phyloP scores from a whole-genome alignment of 1,284 basidiomycete species.

The Puccinia hordei region DNA sequence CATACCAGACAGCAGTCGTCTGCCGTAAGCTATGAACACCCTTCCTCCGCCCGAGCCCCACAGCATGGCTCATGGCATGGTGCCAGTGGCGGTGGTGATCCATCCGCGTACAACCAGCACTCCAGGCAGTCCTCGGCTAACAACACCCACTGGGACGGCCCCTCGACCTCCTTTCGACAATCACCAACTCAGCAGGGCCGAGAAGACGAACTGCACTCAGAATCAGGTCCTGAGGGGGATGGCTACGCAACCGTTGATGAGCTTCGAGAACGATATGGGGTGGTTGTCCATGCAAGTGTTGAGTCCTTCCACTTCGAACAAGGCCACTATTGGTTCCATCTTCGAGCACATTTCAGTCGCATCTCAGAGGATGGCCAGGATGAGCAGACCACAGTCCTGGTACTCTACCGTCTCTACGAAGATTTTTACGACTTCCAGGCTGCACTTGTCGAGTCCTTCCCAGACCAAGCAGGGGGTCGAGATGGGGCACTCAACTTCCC shows the following conservation, averaged over 20 bases:
- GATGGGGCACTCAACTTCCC: conserved; percentile 68
- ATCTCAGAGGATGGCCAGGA: conserved; percentile 59
- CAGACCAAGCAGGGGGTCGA: conserved; percentile 74
- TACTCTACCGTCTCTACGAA: conserved; percentile 92
- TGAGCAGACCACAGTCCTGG: conserved; percentile 66
- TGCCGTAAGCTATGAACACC: not conserved
- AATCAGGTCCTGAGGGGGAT: conserved; percentile 20
- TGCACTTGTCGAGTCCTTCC: conserved; percentile 78
- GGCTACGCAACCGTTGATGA: conserved; percentile 47
- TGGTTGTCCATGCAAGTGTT: conserved; percentile 67
- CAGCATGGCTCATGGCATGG: conserved; percentile 22
- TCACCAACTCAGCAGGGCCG: not conserved
- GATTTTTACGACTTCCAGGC: conserved; percentile 99
- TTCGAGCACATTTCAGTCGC: conserved; percentile 84
- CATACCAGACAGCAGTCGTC: conserved; percentile 18
- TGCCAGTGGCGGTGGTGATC: conserved; percentile 17
- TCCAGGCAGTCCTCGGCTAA: conserved; percentile 20
- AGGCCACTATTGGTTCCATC: conserved; percentile 92
- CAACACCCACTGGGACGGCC: conserved; percentile 33
- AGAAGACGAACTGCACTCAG: conserved; percentile 58
- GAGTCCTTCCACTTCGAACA: conserved; percentile 95
- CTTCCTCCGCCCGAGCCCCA: not conserved
- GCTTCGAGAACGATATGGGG: conserved; percentile 42
- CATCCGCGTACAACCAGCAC: conserved; percentile 35
- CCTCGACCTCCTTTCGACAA: not conserved